phyloP scores from a whole-genome alignment of 2,329 filamentous ascomycete species.

The Venturia effusa region DNA sequence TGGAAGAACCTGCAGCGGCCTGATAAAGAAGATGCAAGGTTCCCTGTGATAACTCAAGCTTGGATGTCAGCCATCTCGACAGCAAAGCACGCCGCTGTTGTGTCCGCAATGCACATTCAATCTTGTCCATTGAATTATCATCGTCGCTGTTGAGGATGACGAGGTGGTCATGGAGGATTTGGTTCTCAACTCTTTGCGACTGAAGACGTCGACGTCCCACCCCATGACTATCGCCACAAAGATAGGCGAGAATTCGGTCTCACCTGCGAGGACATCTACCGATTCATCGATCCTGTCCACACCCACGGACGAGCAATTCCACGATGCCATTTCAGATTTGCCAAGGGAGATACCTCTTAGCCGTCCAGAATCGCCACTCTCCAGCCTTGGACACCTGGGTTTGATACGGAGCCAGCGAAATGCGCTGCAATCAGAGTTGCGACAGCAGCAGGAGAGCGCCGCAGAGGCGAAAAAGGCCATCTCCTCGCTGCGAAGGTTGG shows the following conservation, averaged over 20 bases:
- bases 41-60: neutral
- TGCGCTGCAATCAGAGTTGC: neutral
- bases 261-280: neutral
- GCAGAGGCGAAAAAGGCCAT: constrained; percentile 1
- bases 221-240: neutral
- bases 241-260: neutral
- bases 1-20: neutral
- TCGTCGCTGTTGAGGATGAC: neutral
- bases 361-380: neutral
- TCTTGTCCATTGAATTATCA: neutral
- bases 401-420: neutral
- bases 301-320: neutral
- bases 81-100: neutral
- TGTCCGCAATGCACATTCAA: neutral
- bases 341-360: neutral
- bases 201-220: neutral
- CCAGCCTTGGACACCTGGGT: neutral
- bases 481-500: constrained; percentile 6
- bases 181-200: neutral
- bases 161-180: neutral
- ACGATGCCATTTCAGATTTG: neutral
- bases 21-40: neutral
- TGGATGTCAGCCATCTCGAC: neutral
- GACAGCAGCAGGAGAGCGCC: neutral
- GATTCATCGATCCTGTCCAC: neutral